These are phyloP conservation scores for Penicillium coffeae DNA, from an alignment of 495 filamentous ascomycete species.

Conservation along the genomic window DNA sequence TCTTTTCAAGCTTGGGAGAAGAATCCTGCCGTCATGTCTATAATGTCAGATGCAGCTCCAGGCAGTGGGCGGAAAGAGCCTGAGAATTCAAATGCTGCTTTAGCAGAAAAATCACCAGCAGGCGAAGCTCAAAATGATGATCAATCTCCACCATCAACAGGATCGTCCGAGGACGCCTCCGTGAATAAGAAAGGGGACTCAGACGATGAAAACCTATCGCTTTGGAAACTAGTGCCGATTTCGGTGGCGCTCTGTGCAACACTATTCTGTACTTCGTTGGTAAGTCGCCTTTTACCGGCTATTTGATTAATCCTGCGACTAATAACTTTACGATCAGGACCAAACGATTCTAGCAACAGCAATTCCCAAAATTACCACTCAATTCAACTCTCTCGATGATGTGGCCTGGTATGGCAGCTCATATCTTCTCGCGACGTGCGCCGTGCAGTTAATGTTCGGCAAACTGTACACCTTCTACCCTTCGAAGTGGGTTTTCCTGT, in stretches of 20 bases:
- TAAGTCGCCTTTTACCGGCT: neutral
- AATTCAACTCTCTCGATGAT: conserved; percentile 27
- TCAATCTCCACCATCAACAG: neutral
- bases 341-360: conserved; percentile 5
- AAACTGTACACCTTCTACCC: conserved; percentile 44
- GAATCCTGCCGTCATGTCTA: no score
- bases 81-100: neutral
- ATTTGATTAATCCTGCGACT: neutral
- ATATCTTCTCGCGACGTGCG: conserved; percentile 43
- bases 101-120: neutral
- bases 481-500: conserved; percentile 33
- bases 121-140: neutral
- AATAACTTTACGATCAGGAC: neutral
- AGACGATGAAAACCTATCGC: neutral
- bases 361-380: conserved; percentile 19
- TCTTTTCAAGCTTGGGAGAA: no score
- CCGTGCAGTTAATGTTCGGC: conserved; percentile 14
- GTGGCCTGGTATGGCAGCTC: conserved; percentile 49
- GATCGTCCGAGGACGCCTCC: neutral
- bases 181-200: neutral
- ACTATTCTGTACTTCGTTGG: neutral
- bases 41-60: no score
- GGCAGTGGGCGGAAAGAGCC: no score
- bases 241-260: neutral
- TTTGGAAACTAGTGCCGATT: neutral